Evolutionary conservation across 1,284 basidiomycete species (phyloP), one percentile per base, ranked within the genome.

Genomic region (Acaromyces ingoldii): DNA sequence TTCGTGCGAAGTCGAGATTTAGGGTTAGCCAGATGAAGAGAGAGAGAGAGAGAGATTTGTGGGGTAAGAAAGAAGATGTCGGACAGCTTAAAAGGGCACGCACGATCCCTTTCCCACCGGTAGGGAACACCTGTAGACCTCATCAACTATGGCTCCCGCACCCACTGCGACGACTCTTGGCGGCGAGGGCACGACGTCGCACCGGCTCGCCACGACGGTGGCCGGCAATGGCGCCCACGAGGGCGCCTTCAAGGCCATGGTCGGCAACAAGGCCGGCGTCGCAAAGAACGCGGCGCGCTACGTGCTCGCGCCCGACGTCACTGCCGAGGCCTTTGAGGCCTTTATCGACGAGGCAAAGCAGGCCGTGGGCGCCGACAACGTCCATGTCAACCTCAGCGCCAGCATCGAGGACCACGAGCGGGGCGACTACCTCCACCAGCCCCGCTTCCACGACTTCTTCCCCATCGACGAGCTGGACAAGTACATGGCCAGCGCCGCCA

Each of bases 361-460:
- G 24, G 42, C 42, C n/a, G 49, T 51, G 6, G 49, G 49, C 6
- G 34, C 41, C 19, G 48, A 51, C 15, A 17, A 51, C 28, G 25
- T 45, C 26, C 42, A n/a, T 21, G 49, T 52, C 44, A 51, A 52
- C 11, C 43, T 51, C 4, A 52, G 44, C 4, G 25, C n/a, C 50
- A 37, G 43, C 41, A 30, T 7, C 19, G 50, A 49, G 24, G 44
- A 19, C 17, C 44, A 39, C 9, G 50, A 30, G 22, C 31, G 31
- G 6, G 29, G 44, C n/a, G 30, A 30, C 31, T 51, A 51, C 24
- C 26, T 51, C 30, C 24, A 25, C 31, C 26, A 29, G 9, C 49
- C 49, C 33, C 44, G 30, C 34, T 51, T 47, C 21, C 22, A 25
- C 29, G 51, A 53, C 30, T 53, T 53, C 7, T 53, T 53, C 33